These are phyloP conservation scores for Stachybotrys chartarum DNA, from an alignment of 2,329 filamentous ascomycete species.

Conservation along the genomic window DNA sequence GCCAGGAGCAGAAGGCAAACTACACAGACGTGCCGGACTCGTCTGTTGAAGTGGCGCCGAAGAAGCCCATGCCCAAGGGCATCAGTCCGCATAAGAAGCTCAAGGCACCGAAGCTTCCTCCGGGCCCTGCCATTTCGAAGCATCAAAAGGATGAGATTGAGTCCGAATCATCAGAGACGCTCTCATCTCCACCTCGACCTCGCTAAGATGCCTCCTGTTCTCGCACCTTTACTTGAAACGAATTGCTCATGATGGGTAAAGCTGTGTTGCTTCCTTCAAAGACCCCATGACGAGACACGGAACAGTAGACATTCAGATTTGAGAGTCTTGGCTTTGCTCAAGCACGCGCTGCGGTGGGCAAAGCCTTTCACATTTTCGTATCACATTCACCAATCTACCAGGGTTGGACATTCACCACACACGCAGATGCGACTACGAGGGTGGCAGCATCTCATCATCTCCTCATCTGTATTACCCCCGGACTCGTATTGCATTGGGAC, in stretches of 20 bases:
- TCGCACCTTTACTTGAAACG: no score
- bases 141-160: slow-evolving; percentile 42
- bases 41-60: slow-evolving; percentile 23
- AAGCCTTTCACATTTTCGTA: not conserved
- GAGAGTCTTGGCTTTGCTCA: no score
- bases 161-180: slow-evolving; percentile 49
- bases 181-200: slow-evolving; percentile 43
- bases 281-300: no score
- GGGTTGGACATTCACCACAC: not conserved
- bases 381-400: not conserved
- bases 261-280: no score
- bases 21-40: slow-evolving; percentile 16
- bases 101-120: slow-evolving; percentile 37
- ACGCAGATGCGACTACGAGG: not conserved
- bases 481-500: not conserved
- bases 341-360: no score
- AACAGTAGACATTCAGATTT: no score
- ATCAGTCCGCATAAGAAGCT: slow-evolving; percentile 35
- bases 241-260: no score
- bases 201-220: slow-evolving; percentile 1
- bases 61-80: slow-evolving; percentile 26
- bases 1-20: slow-evolving; percentile 37
- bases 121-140: slow-evolving; percentile 42
- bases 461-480: not conserved
- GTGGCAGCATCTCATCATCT: not conserved